A percentile compares a stretch with the other conserved stretches of the same genome.
phyloP scores from a whole-genome alignment of 352 stramenopile genomes.

The Phytopythium oedochilum region DNA sequence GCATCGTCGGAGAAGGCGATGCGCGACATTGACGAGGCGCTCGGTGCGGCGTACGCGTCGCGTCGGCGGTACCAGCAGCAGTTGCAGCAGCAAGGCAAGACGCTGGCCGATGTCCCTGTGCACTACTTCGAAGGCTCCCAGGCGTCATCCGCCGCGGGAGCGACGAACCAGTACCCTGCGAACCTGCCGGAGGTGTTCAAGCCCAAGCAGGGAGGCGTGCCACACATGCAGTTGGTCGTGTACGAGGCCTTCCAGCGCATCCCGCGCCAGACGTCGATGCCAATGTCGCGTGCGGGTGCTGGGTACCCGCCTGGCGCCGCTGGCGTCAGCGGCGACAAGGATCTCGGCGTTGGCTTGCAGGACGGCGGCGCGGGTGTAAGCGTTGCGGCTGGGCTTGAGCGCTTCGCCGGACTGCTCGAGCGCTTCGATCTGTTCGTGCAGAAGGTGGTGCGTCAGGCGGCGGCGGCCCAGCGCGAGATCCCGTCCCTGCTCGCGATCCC shows the following conservation, averaged over 20 bases:
- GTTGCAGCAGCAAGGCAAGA: conserved; percentile 80
- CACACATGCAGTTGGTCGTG: conserved; percentile 92
- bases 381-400: conserved; percentile 68
- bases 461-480: conserved; percentile 68
- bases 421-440: conserved; percentile 88
- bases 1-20: conserved; percentile 98
- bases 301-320: conserved; percentile 19
- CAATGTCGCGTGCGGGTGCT: conserved; percentile 51
- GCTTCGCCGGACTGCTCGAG: conserved; percentile 80
- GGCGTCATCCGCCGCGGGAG: conserved; percentile 23
- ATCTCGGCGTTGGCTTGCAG: conserved; percentile 5
- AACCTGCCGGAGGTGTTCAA: conserved; percentile 93
- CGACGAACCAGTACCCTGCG: conserved; percentile 51
- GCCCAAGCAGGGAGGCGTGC: conserved; percentile 91
- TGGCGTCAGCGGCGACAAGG: conserved; percentile 33
- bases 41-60: conserved; percentile 83
- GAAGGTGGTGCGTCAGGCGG: conserved; percentile 75
- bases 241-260: conserved; percentile 98
- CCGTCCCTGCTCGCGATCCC: conserved; percentile 67
- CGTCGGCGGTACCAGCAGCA: conserved; percentile 85
- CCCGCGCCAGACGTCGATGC: conserved; percentile 88
- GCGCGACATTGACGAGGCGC: conserved; percentile 96
- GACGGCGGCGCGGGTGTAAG: conserved; percentile 49
- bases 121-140: conserved; percentile 74
- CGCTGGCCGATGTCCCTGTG: conserved; percentile 30